Percentiles rank a stretch among this genome's conserved stretches.
Evolutionary conservation across 73 alveolate genomes (phyloP).

Genomic region (Paramecium bursaria): DNA sequence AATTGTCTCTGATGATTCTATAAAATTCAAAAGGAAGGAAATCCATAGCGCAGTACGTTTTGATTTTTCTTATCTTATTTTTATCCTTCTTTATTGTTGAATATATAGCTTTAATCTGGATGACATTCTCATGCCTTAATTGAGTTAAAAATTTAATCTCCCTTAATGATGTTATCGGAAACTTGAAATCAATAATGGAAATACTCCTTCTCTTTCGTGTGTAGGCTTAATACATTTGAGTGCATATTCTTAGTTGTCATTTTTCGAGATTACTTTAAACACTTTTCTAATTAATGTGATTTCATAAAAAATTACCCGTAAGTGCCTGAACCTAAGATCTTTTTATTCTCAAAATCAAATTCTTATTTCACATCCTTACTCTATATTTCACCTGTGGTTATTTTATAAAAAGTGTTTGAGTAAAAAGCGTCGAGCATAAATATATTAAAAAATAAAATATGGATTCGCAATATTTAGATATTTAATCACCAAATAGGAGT

Average conservation of each 20-base stretch:
- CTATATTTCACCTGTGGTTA: too few relatives aligned
- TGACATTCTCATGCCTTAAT: conserved; percentile 17
- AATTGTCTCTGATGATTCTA: background rate
- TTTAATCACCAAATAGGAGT: too few relatives aligned
- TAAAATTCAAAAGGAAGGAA: conserved; percentile 29
- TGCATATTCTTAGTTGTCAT: conserved; percentile 9
- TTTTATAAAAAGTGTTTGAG: too few relatives aligned
- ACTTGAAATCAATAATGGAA: background rate
- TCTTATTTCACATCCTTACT: background rate
- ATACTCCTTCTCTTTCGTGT: conserved; percentile 54
- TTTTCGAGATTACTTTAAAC: background rate
- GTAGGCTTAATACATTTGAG: conserved; percentile 16
- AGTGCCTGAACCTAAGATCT: conserved; percentile 21
- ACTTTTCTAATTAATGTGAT: conserved; percentile 17
- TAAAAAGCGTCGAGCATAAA: too few relatives aligned
- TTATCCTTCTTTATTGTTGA: conserved; percentile 13
- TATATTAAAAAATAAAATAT: too few relatives aligned
- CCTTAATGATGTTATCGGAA: conserved; percentile 48
- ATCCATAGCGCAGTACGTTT: conserved; percentile 62
- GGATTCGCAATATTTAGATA: too few relatives aligned
- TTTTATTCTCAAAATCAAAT: background rate
- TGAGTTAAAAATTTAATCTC: conserved; percentile 19
- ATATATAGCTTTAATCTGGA: conserved; percentile 2
- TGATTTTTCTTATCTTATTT: background rate
- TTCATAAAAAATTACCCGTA: conserved; percentile 31